Conservation (phyloP, 768 basidiomycete species). For the Tricholoma flavovirens region DNA sequence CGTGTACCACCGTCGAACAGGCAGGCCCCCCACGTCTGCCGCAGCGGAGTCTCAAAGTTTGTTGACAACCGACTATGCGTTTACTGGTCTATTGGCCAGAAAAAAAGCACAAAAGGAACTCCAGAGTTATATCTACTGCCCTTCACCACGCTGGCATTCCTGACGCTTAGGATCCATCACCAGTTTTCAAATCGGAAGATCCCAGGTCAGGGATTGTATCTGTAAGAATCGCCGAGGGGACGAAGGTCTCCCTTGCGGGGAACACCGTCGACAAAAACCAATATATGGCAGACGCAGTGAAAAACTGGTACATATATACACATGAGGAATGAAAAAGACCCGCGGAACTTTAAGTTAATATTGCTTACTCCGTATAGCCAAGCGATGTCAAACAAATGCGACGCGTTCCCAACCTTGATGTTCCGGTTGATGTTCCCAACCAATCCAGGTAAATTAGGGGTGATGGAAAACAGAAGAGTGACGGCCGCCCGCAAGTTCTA, state of each 20-base stretch:
- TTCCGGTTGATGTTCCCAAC: constrained; percentile 65
- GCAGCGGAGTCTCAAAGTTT: too few relatives aligned
- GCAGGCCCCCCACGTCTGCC: too few relatives aligned
- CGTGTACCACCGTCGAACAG: too few relatives aligned
- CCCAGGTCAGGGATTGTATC: constrained; percentile 7
- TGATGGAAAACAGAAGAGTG: constrained; percentile 61
- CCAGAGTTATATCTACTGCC: too few relatives aligned
- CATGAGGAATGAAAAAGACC: background rate
- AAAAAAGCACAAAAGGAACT: too few relatives aligned
- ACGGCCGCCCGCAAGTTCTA: constrained; percentile 81
- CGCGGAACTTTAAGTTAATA: background rate
- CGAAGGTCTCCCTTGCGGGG: constrained; percentile 37
- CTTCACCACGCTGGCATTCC: too few relatives aligned
- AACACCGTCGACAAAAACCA: constrained; percentile 32
- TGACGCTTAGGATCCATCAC: background rate
- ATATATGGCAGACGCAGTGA: constrained; percentile 29
- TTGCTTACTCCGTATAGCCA: constrained; percentile 69
- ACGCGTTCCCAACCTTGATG: constrained; percentile 54
- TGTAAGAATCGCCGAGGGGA: constrained; percentile 29
- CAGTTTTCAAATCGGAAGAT: background rate
- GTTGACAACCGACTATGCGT: too few relatives aligned
- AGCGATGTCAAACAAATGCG: constrained; percentile 60
- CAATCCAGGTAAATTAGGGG: constrained; percentile 73
- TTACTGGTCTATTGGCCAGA: too few relatives aligned
- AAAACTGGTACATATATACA: constrained; percentile 26